Evolutionary conservation across 371 early-diverging fungal genomes (phyloP), one percentile per base, ranked within the genome.

Genomic region (Batrachochytrium dendrobatidis): DNA sequence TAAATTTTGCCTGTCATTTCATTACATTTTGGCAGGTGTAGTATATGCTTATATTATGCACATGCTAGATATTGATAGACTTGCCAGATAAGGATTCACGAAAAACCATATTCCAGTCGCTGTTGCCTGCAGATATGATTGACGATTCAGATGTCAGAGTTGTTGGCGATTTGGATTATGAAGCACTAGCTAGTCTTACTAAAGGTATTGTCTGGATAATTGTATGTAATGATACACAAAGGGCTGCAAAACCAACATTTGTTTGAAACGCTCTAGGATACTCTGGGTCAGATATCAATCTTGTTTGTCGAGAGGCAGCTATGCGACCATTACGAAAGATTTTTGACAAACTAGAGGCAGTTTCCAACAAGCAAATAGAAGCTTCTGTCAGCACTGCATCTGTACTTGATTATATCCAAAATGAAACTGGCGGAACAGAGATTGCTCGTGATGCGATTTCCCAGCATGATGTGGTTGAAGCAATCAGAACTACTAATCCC

Each of bases 301-400:
- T 83, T 49, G 74, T 87, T 17, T 82, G 84, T 66, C 76, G 83
- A 59, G 87, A 87, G 55, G 83, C 86, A 1, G 79, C 81, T 0
- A 75, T 86, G 78, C 73, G 80, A 20, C 76, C 79, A n/a, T 43
- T 81, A 31, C 68, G 87, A 35, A 67, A 71, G 49, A 29, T 79
- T 20, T 72, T 79, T 67, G 70, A 66, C 3, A 20, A 53, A 32
- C 61, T 78, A n/a, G 79, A 77, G 26, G 24, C 29, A 12, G 30
- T 43, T 31, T 50, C 17, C 4, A 60, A 53, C 22, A 18, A 39
- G 30, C 48, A 35, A 28, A 10, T 48, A 31, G 46, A 29, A 20
- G 30, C 32, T 35, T 8, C 29, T 7, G 18, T 22, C 35, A 43
- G 28, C 32, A 30, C 17, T 63, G 8, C 22, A n/a, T 10, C 32